Evolutionary conservation across 2,329 filamentous ascomycete genomes (phyloP).

Genomic region (Coniochaeta sp.): DNA sequence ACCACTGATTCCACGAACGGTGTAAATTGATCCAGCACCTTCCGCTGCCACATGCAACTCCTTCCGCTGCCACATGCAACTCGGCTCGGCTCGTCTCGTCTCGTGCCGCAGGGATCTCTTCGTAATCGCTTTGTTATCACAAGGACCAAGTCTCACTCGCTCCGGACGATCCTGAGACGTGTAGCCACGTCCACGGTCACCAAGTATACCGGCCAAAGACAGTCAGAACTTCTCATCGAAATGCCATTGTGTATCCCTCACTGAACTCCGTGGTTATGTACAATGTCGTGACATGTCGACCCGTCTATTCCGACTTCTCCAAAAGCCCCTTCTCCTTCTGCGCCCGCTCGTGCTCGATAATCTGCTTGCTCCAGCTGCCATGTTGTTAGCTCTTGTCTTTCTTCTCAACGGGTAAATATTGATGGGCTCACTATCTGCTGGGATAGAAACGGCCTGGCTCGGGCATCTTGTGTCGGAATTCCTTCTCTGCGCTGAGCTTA

Average conservation of each 20-base stretch:
- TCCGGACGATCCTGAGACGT: background rate
- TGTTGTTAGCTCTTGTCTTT: background rate
- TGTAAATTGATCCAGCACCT: too few species aligned
- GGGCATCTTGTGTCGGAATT: slow-evolving; percentile 70
- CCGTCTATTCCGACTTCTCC: slow-evolving; percentile 8
- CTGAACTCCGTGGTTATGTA: slow-evolving; percentile 3
- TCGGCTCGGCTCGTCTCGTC: too few species aligned
- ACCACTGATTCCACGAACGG: too few species aligned
- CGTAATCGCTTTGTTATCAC: too few species aligned
- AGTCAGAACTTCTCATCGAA: background rate
- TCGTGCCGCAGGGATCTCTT: too few species aligned
- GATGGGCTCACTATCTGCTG: slow-evolving; percentile 66
- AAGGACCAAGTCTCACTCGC: too few species aligned
- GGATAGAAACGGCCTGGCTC: slow-evolving; percentile 75
- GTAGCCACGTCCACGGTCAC: background rate
- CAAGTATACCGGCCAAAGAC: background rate
- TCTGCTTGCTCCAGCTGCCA: slow-evolving; percentile 36
- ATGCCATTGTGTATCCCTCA: slow-evolving; percentile 2
- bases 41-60: too few species aligned
- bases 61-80: too few species aligned
- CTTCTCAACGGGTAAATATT: background rate
- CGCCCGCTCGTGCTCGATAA: slow-evolving; percentile 35
- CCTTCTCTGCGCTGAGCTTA: slow-evolving; percentile 66
- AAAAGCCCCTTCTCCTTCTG: slow-evolving; percentile 21
- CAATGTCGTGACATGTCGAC: background rate